A percentile compares a stretch with the other conserved stretches of the same genome.
Conservation (phyloP, 495 filamentous ascomycete genomes). For the Podospora didyma region DNA sequence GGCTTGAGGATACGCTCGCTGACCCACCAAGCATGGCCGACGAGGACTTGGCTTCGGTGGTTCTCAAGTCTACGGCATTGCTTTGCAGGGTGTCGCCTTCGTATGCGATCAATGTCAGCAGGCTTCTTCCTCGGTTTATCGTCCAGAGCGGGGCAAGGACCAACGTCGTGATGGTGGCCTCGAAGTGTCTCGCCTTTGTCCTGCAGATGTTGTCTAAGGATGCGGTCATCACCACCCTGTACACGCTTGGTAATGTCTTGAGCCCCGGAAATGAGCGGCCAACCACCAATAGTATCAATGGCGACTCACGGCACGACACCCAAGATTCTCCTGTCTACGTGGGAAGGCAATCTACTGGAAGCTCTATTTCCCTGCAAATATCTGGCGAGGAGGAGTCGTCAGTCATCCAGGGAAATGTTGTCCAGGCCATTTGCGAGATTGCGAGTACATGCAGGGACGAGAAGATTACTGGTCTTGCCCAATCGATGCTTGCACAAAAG, state of each 20-base stretch:
- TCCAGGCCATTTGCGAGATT: constrained; percentile 85
- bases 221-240: constrained; percentile 88
- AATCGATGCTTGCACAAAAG: constrained; percentile 93
- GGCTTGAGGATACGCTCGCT: constrained; percentile 75
- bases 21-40: constrained; percentile 80
- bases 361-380: constrained; percentile 69
- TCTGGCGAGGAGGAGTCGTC: constrained; percentile 70
- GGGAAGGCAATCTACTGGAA: constrained; percentile 60
- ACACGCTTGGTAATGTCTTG: constrained; percentile 88
- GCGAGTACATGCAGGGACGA: constrained; percentile 76
- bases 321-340: constrained; percentile 43
- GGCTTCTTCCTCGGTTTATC: constrained; percentile 78
- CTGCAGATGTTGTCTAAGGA: constrained; percentile 81
- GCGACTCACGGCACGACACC: constrained; percentile 29
- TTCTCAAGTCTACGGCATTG: constrained; percentile 77
- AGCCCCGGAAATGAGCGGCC: constrained; percentile 59
- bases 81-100: constrained; percentile 68
- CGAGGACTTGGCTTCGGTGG: constrained; percentile 64
- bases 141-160: constrained; percentile 69
- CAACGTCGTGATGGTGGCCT: constrained; percentile 66
- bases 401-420: constrained; percentile 69
- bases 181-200: constrained; percentile 74
- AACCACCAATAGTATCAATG: constrained; percentile 31
- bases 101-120: constrained; percentile 70
- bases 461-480: constrained; percentile 90